Base-by-base conservation (phyloP, 805 yeast genomes). In the Metschnikowia shivogae region DNA sequence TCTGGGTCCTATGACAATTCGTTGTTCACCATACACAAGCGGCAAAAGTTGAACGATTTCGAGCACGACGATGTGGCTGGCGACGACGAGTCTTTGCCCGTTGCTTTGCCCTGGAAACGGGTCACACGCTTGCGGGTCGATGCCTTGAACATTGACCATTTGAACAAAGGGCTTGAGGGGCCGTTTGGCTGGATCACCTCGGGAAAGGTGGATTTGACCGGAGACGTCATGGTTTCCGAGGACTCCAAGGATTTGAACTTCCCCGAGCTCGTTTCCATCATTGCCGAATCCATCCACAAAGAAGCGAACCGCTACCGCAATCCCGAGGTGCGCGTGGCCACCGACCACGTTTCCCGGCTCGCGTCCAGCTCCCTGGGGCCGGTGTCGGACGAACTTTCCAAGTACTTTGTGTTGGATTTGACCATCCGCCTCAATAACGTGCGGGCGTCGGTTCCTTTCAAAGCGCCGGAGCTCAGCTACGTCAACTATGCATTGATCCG, bases 171-270 rank as follows among this genome's bases (percentile, higher is more conserved):
- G 0, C 76, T 87, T 46, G 82, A 82, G 44, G 99, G 99, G 0
- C 96, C 98, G 10, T 89, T 93, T 64, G 97, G 98, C 6, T 93
- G 99, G 99, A 92, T 93, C 45, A 81, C 88, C 5, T 76, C 79
- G 49, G 99, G 99, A 11, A 81, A 81, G 42, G 98, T 92, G 19
- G 97, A 93, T 63, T 84, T 93, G 82, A 69, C 88, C 51, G 97
- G 97, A 6, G 97, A 93, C 59, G 80, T 92, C 13, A 79, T 83
- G 75, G 81, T 89, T 2, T 95, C 96, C 0, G 78, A 79, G 38
- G 82, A 79, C 42, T 72, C 74, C 34, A 77, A 78, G 29, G 80
- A 76, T 34, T 62, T 76, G 39, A 61, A 68, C 39, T 60, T 73
- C 44, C 56, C 64, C 13, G 84, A 80, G 47, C 64, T 81, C n/a